Percentiles rank a stretch among this genome's conserved stretches.
Evolutionary conservation across 108 stramenopile genomes (phyloP).

Genomic region (Cyclotella baltica): DNA sequence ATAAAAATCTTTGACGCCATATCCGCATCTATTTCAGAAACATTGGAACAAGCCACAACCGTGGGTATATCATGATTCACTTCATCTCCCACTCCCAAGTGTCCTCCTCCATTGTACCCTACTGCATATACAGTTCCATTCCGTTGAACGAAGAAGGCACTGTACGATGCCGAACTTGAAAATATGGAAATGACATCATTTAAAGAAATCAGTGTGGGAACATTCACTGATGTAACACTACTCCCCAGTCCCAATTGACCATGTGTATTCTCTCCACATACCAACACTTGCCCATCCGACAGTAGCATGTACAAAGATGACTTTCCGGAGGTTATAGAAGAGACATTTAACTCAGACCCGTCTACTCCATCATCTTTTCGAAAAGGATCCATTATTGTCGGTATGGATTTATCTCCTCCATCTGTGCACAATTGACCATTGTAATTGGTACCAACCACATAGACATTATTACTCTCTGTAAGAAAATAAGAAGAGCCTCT

Average conservation of each 20-base stretch:
- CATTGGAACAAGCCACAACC: conserved; percentile 27
- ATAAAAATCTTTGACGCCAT: neutral
- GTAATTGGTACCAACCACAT: conserved; percentile 40
- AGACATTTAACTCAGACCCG: conserved; percentile 1
- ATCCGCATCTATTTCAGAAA: neutral
- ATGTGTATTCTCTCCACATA: conserved; percentile 42
- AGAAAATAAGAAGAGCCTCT: conserved; percentile 51
- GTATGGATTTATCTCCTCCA: conserved; percentile 26
- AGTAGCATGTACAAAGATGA: conserved; percentile 39
- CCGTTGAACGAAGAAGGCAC: conserved; percentile 23
- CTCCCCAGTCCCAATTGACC: conserved; percentile 37
- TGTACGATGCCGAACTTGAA: conserved; percentile 26
- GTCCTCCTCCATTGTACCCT: conserved; percentile 38
- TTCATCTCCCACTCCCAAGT: conserved; percentile 32
- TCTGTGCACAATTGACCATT: conserved; percentile 46
- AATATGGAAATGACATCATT: conserved; percentile 27
- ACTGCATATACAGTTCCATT: conserved; percentile 26
- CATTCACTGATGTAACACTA: conserved; percentile 21
- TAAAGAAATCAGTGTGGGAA: conserved; percentile 22
- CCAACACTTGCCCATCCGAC: conserved; percentile 32
- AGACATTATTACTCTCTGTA: conserved; percentile 26
- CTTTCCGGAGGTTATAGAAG: conserved; percentile 21
- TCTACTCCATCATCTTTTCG: conserved; percentile 3
- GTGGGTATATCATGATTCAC: conserved; percentile 7
- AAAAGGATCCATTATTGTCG: conserved; percentile 13